Percentiles rank a stretch among this genome's conserved stretches.
Conservation (phyloP, 371 early-diverging fungal species). For the Thermomucor indicae-seudaticae region DNA sequence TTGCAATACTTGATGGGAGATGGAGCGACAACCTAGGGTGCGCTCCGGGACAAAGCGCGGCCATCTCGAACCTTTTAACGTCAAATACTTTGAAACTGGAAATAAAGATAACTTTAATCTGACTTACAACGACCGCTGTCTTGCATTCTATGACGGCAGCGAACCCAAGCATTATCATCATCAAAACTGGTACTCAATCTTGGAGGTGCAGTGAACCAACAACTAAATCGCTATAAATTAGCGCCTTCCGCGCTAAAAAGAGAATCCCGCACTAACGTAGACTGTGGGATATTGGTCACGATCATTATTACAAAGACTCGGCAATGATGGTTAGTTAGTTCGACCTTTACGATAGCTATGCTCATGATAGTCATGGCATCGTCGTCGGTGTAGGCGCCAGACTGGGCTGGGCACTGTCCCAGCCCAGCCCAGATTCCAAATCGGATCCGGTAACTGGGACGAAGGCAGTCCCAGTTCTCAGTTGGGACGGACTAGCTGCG, state of each 20-base stretch:
- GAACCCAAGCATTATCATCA: conserved; percentile 11
- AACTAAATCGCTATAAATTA: not conserved
- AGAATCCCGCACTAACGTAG: not conserved
- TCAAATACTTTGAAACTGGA: conserved; percentile 17
- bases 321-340: conserved; percentile 9
- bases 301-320: conserved; percentile 4
- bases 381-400: conserved; percentile 12
- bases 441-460: not conserved
- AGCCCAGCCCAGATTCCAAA: too few species aligned
- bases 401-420: not conserved
- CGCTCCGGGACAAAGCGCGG: conserved; percentile 13
- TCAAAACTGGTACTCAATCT: conserved; percentile 13
- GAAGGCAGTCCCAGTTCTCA: not conserved
- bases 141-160: conserved; percentile 16
- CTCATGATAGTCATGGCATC: conserved; percentile 9
- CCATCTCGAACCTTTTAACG: conserved; percentile 14
- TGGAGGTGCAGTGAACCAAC: not conserved
- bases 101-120: conserved; percentile 17
- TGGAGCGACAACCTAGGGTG: conserved; percentile 10
- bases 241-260: too few species aligned
- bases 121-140: conserved; percentile 17
- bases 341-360: conserved; percentile 17
- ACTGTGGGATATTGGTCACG: conserved; percentile 4
- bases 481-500: too few species aligned
- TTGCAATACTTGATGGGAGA: conserved; percentile 18